Evolutionary conservation across 2,329 filamentous ascomycete species (phyloP).

Genomic region (Setomelanomma holmii): DNA sequence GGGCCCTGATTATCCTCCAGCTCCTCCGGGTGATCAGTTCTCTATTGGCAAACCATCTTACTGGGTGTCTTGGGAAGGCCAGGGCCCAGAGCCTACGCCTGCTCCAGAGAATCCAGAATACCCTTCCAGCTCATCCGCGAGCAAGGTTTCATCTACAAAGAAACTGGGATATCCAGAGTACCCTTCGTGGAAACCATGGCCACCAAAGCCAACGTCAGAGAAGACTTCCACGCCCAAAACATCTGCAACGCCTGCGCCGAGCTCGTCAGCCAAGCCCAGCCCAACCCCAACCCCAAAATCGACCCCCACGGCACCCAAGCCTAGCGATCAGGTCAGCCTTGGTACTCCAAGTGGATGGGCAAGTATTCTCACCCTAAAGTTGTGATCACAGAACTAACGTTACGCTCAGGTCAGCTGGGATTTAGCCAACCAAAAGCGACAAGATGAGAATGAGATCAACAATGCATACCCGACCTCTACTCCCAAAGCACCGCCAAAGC

Average conservation of each 20-base stretch:
- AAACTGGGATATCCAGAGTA: not conserved
- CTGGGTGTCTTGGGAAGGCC: constrained; percentile 16
- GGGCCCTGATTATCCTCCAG: not conserved
- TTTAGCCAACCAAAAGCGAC: not conserved
- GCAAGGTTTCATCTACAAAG: not conserved
- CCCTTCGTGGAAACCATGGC: not conserved
- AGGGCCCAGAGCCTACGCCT: constrained; percentile 5
- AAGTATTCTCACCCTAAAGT: not conserved
- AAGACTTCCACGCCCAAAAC: not conserved
- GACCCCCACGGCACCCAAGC: constrained; percentile 4
- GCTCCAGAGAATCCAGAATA: constrained; percentile 5
- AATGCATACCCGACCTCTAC: constrained; percentile 6
- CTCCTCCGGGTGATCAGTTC: not conserved
- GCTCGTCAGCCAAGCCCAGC: constrained; percentile 1
- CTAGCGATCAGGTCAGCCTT: constrained; percentile 15
- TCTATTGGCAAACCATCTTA: constrained; percentile 1
- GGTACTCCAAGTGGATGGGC: not conserved
- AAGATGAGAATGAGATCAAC: not conserved
- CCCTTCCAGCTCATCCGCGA: not conserved
- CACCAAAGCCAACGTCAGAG: constrained; percentile 2
- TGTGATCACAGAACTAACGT: not conserved
- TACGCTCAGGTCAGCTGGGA: constrained; percentile 11
- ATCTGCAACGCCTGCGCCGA: not conserved
- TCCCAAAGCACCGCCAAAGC: constrained; percentile 6
- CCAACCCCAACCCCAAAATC: constrained; percentile 11